A percentile compares a stretch with the other conserved stretches of the same genome.
These are phyloP conservation scores for Pterothamnion heteromorphum DNA, from an alignment of 31 red algal genomes.

Conservation along the genomic window DNA sequence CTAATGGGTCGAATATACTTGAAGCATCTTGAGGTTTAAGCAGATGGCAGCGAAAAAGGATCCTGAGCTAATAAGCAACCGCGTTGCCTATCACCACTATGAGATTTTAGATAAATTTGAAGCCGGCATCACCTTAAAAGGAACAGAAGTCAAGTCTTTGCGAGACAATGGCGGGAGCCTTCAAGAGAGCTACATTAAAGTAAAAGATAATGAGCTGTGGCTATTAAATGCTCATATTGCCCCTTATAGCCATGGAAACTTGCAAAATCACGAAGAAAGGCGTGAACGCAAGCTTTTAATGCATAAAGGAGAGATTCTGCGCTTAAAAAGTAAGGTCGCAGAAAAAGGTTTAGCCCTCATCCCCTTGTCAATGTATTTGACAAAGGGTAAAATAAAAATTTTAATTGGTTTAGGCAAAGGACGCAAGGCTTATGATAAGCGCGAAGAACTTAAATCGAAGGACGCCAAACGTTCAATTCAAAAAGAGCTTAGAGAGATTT, in stretches of 20 bases:
- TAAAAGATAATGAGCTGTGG: slow-evolving; percentile 66
- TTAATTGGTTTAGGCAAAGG: slow-evolving; percentile 78
- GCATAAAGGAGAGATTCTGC: slow-evolving; percentile 80
- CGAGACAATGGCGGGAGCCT: slow-evolving; percentile 70
- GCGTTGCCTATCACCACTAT: slow-evolving; percentile 65
- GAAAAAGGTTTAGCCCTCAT: slow-evolving; percentile 81
- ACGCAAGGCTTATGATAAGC: slow-evolving; percentile 70
- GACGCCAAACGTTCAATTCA: slow-evolving; percentile 60
- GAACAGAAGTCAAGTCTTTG: slow-evolving; percentile 84
- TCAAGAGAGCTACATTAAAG: slow-evolving; percentile 74
- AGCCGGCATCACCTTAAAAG: slow-evolving; percentile 75
- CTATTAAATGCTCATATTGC: slow-evolving; percentile 78
- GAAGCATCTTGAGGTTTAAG: too few relatives aligned
- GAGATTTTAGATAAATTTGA: slow-evolving; percentile 69
- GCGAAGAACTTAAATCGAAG: slow-evolving; percentile 60
- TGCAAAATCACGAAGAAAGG: slow-evolving; percentile 75
- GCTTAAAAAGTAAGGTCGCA: slow-evolving; percentile 47
- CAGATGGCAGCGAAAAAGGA: too few relatives aligned
- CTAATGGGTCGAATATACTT: too few relatives aligned
- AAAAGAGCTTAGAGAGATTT: too few relatives aligned
- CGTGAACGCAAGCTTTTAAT: slow-evolving; percentile 69
- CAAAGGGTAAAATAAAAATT: slow-evolving; percentile 67
- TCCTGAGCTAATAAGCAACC: slow-evolving; percentile 54
- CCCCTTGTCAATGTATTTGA: slow-evolving; percentile 68
- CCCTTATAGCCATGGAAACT: slow-evolving; percentile 27